phyloP scores from a whole-genome alignment of 441 rosid genomes.

The Biscutella laevigata region DNA sequence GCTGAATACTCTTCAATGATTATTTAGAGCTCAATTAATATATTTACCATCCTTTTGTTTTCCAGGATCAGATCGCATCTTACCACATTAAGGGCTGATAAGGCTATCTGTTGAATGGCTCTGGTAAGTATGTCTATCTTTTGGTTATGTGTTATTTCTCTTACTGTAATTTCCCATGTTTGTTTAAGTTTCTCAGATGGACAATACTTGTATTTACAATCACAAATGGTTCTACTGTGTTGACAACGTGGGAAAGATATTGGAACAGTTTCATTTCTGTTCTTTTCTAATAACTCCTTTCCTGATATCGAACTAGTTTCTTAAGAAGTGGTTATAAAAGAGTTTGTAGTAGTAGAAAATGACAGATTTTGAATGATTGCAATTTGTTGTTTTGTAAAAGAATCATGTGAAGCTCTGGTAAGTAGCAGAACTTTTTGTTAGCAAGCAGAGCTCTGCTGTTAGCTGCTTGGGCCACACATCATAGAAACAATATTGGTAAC shows the following conservation, averaged over 20 bases:
- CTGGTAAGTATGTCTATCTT: conserved; percentile 3
- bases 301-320: conserved; percentile 23
- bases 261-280: conserved; percentile 15
- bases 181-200: conserved; percentile 13
- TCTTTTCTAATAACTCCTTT: conserved; percentile 17
- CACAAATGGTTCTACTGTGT: conserved; percentile 3
- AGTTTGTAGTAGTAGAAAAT: conserved; percentile 16
- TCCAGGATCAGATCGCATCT: conserved; percentile 12
- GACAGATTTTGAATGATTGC: conserved; percentile 23
- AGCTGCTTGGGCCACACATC: conserved; percentile 26
- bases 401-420: conserved; percentile 26
- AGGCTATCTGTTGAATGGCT: conserved; percentile 1
- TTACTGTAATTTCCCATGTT: conserved; percentile 10
- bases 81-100: conserved; percentile 2
- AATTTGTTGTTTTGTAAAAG: conserved; percentile 18
- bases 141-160: background rate
- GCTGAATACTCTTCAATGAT: conserved; percentile 5
- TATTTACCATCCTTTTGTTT: background rate
- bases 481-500: conserved; percentile 22
- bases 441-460: conserved; percentile 23
- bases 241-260: conserved; percentile 19
- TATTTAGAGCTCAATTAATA: background rate
- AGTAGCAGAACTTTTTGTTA: conserved; percentile 12
- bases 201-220: background rate
- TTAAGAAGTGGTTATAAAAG: conserved; percentile 16